phyloP scores from a whole-genome alignment of 371 early-diverging fungal species.

The Mucor plumbeus region DNA sequence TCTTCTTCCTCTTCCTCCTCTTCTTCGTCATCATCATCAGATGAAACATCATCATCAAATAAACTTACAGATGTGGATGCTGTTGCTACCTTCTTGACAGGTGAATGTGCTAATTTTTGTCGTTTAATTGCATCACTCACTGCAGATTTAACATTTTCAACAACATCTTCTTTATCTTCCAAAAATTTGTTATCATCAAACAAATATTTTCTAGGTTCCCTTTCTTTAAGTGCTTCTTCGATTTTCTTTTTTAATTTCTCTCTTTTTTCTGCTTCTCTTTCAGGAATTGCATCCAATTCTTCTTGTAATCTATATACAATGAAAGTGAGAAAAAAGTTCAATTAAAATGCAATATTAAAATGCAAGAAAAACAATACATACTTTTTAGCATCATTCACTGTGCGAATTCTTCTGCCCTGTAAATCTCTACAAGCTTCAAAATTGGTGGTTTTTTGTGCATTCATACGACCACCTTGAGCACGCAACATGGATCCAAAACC shows the following conservation, averaged over 20 bases:
- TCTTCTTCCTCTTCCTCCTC: slow-evolving; percentile 38
- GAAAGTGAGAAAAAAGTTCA: too few relatives aligned
- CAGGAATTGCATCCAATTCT: slow-evolving; percentile 73
- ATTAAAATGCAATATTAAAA: neutral
- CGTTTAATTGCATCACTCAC: slow-evolving; percentile 58
- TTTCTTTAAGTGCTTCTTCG: slow-evolving; percentile 76
- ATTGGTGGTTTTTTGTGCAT: slow-evolving; percentile 88
- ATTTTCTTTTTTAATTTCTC: slow-evolving; percentile 80
- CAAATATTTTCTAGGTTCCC: slow-evolving; percentile 70
- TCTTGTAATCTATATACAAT: slow-evolving; percentile 71
- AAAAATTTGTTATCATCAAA: slow-evolving; percentile 86
- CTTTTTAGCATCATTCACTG: slow-evolving; percentile 90
- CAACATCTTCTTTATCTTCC: slow-evolving; percentile 72
- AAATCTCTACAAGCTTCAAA: slow-evolving; percentile 95
- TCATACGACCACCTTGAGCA: slow-evolving; percentile 94
- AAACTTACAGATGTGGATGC: slow-evolving; percentile 33
- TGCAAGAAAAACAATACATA: slow-evolving; percentile 32
- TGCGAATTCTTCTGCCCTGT: slow-evolving; percentile 86
- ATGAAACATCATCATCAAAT: slow-evolving; percentile 44
- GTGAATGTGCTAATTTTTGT: slow-evolving; percentile 33
- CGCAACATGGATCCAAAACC: slow-evolving; percentile 96
- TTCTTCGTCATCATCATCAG: slow-evolving; percentile 36
- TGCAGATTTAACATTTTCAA: slow-evolving; percentile 75
- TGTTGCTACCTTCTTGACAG: slow-evolving; percentile 8
- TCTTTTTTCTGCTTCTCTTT: slow-evolving; percentile 68